Conservation (phyloP, 2,329 filamentous ascomycete genomes). For the Paecilomyces niveus region DNA sequence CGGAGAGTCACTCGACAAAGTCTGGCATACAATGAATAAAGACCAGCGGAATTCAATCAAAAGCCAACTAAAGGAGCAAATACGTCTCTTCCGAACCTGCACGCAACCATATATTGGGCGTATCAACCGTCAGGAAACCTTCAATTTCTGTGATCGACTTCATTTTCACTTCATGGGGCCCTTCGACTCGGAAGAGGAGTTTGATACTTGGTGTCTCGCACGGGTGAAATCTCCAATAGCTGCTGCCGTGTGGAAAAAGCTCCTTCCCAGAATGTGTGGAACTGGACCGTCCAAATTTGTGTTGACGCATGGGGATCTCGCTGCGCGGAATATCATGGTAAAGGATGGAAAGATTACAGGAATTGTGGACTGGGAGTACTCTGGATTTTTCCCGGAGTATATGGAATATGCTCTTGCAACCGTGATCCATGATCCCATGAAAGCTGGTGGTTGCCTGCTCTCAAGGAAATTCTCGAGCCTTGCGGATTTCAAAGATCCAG, state of each 20-base stretch:
- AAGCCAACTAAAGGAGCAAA: conserved; percentile 6
- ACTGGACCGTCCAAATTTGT: conserved; percentile 6
- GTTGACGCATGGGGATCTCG: conserved; percentile 9
- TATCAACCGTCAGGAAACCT: conserved; percentile 5
- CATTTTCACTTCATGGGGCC: conserved; percentile 7
- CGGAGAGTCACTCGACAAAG: conserved; percentile 5
- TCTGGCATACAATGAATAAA: conserved; percentile 6
- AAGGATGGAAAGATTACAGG: conserved; percentile 7
- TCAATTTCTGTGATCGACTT: conserved; percentile 7
- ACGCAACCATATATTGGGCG: conserved; percentile 12
- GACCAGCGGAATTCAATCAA: conserved; percentile 6
- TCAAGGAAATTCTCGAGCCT: too few species aligned
- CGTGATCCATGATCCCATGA: too few species aligned
- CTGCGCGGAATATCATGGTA: conserved; percentile 8
- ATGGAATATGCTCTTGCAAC: background rate
- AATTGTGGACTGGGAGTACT: background rate
- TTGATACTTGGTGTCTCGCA: conserved; percentile 9
- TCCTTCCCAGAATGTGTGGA: conserved; percentile 1
- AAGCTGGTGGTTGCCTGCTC: too few species aligned
- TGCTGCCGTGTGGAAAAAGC: background rate
- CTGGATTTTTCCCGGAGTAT: background rate
- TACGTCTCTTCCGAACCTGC: conserved; percentile 8
- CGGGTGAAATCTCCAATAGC: background rate
- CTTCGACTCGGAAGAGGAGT: conserved; percentile 9
- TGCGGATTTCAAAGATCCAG: too few species aligned